Evolutionary conservation across 2,329 filamentous ascomycete genomes (phyloP).

Genomic region (Catunica adiposa): DNA sequence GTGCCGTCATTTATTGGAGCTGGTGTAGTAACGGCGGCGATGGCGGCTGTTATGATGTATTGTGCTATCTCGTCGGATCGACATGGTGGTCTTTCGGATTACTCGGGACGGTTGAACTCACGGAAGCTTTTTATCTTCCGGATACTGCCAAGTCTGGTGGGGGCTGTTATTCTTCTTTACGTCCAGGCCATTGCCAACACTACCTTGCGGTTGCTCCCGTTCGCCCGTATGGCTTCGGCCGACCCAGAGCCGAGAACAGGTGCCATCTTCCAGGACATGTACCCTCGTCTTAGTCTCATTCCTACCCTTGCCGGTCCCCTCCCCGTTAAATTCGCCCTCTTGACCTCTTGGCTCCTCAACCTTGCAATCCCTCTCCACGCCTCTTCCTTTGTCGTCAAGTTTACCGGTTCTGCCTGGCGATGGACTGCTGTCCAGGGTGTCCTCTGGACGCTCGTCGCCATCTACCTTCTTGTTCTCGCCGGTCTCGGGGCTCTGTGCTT

Average conservation of each 20-base stretch:
- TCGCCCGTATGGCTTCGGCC: conserved; percentile 56
- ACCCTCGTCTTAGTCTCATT: conserved; percentile 53
- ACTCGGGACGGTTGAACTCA: conserved; percentile 49
- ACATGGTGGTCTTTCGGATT: conserved; percentile 50
- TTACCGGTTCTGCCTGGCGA: conserved; percentile 45
- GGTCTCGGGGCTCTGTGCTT: conserved; percentile 41
- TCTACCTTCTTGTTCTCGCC: conserved; percentile 53
- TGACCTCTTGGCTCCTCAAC: conserved; percentile 60
- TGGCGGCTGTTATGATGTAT: conserved; percentile 57
- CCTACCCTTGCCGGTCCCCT: conserved; percentile 44
- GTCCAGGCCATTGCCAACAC: conserved; percentile 58
- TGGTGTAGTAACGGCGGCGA: conserved; percentile 45
- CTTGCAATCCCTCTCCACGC: conserved; percentile 72
- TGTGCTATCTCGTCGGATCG: conserved; percentile 50
- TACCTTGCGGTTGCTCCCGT: conserved; percentile 62
- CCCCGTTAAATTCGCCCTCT: conserved; percentile 46
- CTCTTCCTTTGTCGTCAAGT: conserved; percentile 52
- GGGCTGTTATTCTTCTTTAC: conserved; percentile 56
- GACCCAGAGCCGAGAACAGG: conserved; percentile 41
- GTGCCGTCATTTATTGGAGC: conserved; percentile 45
- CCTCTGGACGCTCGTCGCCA: conserved; percentile 57
- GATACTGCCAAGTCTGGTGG: conserved; percentile 66
- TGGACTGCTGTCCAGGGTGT: conserved; percentile 69
- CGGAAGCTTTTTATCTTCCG: conserved; percentile 71
- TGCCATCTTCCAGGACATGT: conserved; percentile 50